phyloP scores from a whole-genome alignment of 768 basidiomycete genomes.

The Gyrodon lividus region DNA sequence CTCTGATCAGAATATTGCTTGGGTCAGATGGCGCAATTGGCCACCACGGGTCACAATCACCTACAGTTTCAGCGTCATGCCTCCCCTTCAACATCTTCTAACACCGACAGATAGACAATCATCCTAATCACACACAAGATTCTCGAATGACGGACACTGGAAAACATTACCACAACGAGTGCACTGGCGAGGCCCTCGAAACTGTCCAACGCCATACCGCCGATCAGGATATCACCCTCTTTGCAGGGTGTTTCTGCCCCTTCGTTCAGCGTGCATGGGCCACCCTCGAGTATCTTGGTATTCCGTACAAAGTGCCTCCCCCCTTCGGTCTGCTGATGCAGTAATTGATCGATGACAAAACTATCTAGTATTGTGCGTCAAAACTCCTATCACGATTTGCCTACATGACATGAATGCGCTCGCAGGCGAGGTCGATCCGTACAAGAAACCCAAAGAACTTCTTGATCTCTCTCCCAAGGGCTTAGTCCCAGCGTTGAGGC shows the following conservation, averaged over 20 bases:
- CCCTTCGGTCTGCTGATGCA: background rate
- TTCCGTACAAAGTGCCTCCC: conserved; percentile 62
- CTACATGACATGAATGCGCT: background rate
- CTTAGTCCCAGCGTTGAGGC: conserved; percentile 67
- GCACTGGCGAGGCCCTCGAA: conserved; percentile 51
- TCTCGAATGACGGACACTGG: conserved; percentile 34
- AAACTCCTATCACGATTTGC: background rate
- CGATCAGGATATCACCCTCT: conserved; percentile 60
- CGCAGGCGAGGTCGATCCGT: conserved; percentile 77
- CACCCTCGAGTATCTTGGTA: conserved; percentile 63
- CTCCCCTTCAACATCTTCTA: too few species aligned
- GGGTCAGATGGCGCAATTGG: too few species aligned
- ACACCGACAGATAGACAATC: background rate
- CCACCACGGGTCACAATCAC: too few species aligned
- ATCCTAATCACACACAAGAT: background rate
- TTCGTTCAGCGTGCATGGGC: conserved; percentile 85
- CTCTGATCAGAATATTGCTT: too few species aligned
- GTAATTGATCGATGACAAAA: background rate
- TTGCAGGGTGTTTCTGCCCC: conserved; percentile 74
- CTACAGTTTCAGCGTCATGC: too few species aligned
- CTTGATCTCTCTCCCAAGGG: conserved; percentile 83
- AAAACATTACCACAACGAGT: conserved; percentile 39
- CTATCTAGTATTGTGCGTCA: conserved; percentile 39
- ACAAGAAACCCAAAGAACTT: conserved; percentile 77
- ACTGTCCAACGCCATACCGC: conserved; percentile 51